phyloP scores from a whole-genome alignment of 2,329 filamentous ascomycete species.

The Penicillium polonicum region DNA sequence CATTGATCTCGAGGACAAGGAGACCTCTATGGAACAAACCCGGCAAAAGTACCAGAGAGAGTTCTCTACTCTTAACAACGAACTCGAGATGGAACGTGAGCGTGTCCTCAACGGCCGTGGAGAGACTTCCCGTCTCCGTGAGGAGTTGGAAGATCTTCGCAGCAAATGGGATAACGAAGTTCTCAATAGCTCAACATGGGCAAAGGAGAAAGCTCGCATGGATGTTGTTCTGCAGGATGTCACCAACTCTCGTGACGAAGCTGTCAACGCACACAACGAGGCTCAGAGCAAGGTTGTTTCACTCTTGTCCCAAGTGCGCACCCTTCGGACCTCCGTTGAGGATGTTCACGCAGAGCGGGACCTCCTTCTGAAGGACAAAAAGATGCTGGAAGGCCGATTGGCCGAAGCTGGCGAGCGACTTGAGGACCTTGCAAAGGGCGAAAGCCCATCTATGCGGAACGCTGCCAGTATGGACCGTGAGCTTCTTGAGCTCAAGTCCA shows the following conservation, averaged over 20 bases:
- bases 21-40: constrained; percentile 93
- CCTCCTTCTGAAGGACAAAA: constrained; percentile 81
- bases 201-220: constrained; percentile 91
- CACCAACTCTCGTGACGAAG: constrained; percentile 88
- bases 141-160: constrained; percentile 90
- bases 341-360: constrained; percentile 85
- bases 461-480: constrained; percentile 86
- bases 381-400: constrained; percentile 76
- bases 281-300: constrained; percentile 91
- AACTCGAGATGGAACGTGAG: constrained; percentile 90
- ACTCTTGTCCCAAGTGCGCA: constrained; percentile 83
- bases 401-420: constrained; percentile 84
- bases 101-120: constrained; percentile 80
- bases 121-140: constrained; percentile 83
- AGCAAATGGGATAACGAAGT: constrained; percentile 99
- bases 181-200: constrained; percentile 95
- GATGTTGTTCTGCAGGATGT: constrained; percentile 88
- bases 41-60: constrained; percentile 96
- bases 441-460: constrained; percentile 83
- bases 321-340: constrained; percentile 78
- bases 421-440: constrained; percentile 81
- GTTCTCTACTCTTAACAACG: constrained; percentile 82
- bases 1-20: constrained; percentile 96
- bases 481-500: constrained; percentile 83
- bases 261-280: constrained; percentile 88